Evolutionary conservation across 176 grass and related monocot genomes (phyloP).

Genomic region (Phragmites australis): DNA sequence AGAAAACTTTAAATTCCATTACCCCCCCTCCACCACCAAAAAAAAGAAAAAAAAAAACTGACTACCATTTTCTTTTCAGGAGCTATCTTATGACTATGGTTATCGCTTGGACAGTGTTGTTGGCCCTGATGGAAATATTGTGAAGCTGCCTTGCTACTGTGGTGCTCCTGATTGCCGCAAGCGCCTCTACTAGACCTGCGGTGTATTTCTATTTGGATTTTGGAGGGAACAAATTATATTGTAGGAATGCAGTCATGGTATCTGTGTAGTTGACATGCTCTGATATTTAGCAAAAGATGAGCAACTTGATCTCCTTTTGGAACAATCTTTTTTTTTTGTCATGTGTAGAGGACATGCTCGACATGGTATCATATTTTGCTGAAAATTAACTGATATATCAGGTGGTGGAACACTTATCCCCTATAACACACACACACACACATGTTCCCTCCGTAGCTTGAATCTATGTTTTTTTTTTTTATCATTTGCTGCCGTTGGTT

Average conservation of each 20-base stretch:
- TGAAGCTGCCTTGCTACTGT: constrained; percentile 60
- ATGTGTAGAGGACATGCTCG: background rate
- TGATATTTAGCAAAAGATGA: constrained; percentile 20
- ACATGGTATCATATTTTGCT: constrained; percentile 34
- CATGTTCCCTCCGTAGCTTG: background rate
- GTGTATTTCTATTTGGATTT: constrained; percentile 5
- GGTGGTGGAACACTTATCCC: constrained; percentile 2
- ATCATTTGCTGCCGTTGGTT: background rate
- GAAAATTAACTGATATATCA: constrained; percentile 24
- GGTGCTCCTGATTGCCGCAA: constrained; percentile 67
- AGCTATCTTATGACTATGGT: constrained; percentile 73
- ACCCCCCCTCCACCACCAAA: too few species aligned
- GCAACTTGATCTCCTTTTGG: background rate
- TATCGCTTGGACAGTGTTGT: constrained; percentile 74
- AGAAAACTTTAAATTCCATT: background rate
- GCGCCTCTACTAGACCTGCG: constrained; percentile 56
- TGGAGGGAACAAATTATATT: background rate
- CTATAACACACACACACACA: background rate
- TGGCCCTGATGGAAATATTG: constrained; percentile 50
- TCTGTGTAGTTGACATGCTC: constrained; percentile 26
- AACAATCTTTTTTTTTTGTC: constrained; percentile 22
- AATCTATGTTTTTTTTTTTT: background rate
- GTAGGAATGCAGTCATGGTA: constrained; percentile 10
- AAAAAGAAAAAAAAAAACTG: background rate
- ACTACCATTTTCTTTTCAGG: constrained; percentile 42